Evolutionary conservation across 345 rosid species (phyloP).

Genomic region (Mallotus nudiflorus): DNA sequence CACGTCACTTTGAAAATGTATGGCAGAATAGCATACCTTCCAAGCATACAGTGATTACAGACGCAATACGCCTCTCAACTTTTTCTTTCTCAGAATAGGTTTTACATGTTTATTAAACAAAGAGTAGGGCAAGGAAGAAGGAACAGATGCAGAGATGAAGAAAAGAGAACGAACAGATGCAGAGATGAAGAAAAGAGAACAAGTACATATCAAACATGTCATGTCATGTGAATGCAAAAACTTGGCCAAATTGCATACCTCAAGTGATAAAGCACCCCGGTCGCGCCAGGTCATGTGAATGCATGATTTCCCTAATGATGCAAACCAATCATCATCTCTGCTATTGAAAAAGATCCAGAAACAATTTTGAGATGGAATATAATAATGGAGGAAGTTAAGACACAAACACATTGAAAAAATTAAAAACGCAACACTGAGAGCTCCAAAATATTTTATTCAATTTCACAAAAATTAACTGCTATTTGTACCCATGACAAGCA

Average conservation of each 20-base stretch:
- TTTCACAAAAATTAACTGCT: background rate
- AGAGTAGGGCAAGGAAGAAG: background rate
- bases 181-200: background rate
- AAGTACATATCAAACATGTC: background rate
- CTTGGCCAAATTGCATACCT: conserved; percentile 44
- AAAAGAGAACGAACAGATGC: background rate
- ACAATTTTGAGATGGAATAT: conserved; percentile 1
- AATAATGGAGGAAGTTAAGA: background rate
- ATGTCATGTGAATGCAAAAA: background rate
- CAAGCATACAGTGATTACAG: background rate
- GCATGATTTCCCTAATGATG: conserved; percentile 80
- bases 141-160: background rate
- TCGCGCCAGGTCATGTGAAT: conserved; percentile 95
- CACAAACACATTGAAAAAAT: too few species aligned
- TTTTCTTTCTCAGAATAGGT: background rate
- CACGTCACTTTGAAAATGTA: too few species aligned
- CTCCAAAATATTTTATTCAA: background rate
- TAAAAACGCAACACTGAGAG: background rate
- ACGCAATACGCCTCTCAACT: background rate
- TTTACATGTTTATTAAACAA: background rate
- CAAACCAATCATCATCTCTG: conserved; percentile 97
- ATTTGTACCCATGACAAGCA: background rate
- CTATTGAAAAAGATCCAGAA: conserved; percentile 36
- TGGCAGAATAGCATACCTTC: background rate
- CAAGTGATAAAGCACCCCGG: conserved; percentile 88